phyloP scores from a whole-genome alignment of 2,329 filamentous ascomycete species.

The Salinomyces thailandicus region DNA sequence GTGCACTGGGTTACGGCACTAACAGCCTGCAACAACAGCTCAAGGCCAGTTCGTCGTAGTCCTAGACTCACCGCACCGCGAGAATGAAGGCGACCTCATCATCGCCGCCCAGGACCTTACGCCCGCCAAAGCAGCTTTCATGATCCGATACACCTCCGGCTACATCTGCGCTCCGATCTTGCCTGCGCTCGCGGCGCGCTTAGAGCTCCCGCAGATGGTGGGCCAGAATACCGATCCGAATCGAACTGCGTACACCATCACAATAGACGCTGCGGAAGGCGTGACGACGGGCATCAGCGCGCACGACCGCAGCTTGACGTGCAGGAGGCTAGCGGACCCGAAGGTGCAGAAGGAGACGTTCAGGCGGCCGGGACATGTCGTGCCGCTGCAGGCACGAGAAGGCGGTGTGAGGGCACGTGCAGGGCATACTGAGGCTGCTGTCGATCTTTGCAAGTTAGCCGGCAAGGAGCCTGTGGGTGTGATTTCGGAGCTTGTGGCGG shows the following conservation, averaged over 20 bases:
- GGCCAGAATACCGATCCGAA: constrained; percentile 64
- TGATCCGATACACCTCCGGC: constrained; percentile 82
- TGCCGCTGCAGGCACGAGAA: constrained; percentile 67
- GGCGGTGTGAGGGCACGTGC: constrained; percentile 71
- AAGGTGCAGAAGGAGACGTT: constrained; percentile 50
- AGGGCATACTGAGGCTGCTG: constrained; percentile 88
- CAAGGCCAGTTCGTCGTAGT: constrained; percentile 85
- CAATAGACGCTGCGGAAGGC: constrained; percentile 64
- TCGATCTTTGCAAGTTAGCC: constrained; percentile 79
- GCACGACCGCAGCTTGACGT: constrained; percentile 74
- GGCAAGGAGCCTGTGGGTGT: constrained; percentile 68
- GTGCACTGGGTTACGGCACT: neutral
- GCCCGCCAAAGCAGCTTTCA: constrained; percentile 85
- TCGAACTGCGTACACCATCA: constrained; percentile 85
- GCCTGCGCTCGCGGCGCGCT: constrained; percentile 54
- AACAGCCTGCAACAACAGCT: constrained; percentile 11
- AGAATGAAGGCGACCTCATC: constrained; percentile 97
- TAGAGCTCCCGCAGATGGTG: constrained; percentile 87
- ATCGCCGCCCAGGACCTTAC: constrained; percentile 81
- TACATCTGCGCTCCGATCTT: constrained; percentile 82
- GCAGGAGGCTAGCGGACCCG: constrained; percentile 63
- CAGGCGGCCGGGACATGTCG: constrained; percentile 76
- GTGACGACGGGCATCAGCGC: constrained; percentile 87
- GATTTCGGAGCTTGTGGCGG: constrained; percentile 86
- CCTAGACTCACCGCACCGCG: constrained; percentile 80